Percentiles rank a stretch among this genome's conserved stretches.
These are phyloP conservation scores for Secale cereale DNA, from an alignment of 176 grass and related monocot genomes.

Conservation along the genomic window DNA sequence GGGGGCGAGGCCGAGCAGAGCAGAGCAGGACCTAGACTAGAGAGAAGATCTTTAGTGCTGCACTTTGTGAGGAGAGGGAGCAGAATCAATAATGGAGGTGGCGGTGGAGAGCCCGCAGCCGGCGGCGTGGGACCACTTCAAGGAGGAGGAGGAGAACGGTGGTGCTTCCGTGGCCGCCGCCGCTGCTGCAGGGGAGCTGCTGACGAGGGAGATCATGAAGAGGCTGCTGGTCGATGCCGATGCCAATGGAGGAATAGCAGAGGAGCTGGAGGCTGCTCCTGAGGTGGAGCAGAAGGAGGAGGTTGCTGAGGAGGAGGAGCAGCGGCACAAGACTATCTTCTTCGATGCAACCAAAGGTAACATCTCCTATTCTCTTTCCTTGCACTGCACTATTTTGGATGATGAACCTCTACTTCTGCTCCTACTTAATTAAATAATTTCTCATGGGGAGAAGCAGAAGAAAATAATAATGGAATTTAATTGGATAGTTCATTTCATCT, in stretches of 20 bases:
- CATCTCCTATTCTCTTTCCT: too few species aligned
- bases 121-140: too few species aligned
- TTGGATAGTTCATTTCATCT: too few species aligned
- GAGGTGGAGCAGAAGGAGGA: not conserved
- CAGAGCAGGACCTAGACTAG: too few species aligned
- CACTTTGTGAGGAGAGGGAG: too few species aligned
- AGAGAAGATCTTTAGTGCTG: too few species aligned
- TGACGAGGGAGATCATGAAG: conserved; percentile 36
- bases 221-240: not conserved
- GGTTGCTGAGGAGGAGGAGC: not conserved
- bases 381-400: not conserved
- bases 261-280: not conserved
- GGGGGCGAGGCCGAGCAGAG: too few species aligned
- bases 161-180: too few species aligned
- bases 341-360: conserved; percentile 58
- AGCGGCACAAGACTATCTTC: conserved; percentile 22
- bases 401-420: not conserved
- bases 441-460: not conserved
- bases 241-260: not conserved
- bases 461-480: not conserved
- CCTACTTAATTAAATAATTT: not conserved
- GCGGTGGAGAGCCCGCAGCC: too few species aligned
- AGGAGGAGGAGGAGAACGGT: too few species aligned
- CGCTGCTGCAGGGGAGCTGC: conserved; percentile 10
- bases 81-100: too few species aligned